Percentiles rank a stretch among this genome's conserved stretches.
These are phyloP conservation scores for Vanderwaltozyma polyspora DNA, from an alignment of 805 yeast genomes.

Conservation along the genomic window DNA sequence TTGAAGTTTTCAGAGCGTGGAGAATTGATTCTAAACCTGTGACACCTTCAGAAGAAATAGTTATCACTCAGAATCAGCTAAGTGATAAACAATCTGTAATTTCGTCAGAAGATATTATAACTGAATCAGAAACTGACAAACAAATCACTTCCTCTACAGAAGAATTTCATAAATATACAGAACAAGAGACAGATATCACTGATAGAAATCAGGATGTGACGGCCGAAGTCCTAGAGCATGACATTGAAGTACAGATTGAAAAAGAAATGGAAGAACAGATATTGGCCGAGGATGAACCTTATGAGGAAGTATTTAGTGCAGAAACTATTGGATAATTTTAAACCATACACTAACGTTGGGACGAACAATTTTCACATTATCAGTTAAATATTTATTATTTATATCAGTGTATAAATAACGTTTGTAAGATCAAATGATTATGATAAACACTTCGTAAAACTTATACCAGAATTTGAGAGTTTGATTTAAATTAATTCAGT, in stretches of 20 bases:
- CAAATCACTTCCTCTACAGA: neutral
- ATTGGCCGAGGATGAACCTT: conserved; percentile 3
- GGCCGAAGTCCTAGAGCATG: conserved; percentile 7
- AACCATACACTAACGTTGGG: neutral
- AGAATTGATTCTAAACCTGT: too few species aligned
- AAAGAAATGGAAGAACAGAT: conserved; percentile 6
- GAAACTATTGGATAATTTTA: neutral
- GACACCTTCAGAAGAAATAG: too few species aligned
- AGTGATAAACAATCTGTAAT: too few species aligned
- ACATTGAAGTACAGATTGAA: conserved; percentile 9
- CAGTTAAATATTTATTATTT: too few species aligned
- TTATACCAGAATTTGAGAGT: too few species aligned
- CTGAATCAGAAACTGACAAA: neutral
- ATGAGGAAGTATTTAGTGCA: neutral
- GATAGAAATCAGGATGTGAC: conserved; percentile 8
- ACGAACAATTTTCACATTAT: too few species aligned
- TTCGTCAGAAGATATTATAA: neutral
- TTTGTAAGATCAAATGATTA: too few species aligned
- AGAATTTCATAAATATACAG: neutral
- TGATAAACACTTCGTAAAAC: too few species aligned
- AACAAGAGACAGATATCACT: conserved; percentile 1
- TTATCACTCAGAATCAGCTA: too few species aligned
- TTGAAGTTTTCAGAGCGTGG: conserved; percentile 20
- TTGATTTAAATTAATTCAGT: too few species aligned
- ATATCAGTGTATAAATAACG: too few species aligned